Evolutionary conservation across 345 rosid species (phyloP), one percentile per base, ranked within the genome.

Genomic region (Salix brachista): DNA sequence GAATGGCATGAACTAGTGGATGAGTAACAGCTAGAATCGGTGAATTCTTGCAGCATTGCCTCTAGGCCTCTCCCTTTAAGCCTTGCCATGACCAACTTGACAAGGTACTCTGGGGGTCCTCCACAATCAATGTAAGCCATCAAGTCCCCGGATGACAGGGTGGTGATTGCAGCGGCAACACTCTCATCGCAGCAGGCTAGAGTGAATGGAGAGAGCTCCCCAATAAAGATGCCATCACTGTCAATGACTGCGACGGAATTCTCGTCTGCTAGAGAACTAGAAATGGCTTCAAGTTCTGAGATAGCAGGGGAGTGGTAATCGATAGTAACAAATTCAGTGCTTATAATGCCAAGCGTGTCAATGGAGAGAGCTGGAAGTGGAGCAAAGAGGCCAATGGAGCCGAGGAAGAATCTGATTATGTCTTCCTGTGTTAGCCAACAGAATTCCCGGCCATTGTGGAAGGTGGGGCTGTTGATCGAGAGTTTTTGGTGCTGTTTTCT

Each of bases 341-440:
- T 87, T 19, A 95, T 84, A 48, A 95, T 76, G 76, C 86, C 89
- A 13, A 95, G 91, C 32, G 75, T 76, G 78, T 90, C 92, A 70
- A 95, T 86, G 28, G 97, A 85, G 77, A 84, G 85, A 4, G 97
- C 86, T 0, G 91, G 93, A 10, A 89, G 52, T 3, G 97, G 94
- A 18, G 96, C 90, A 83, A 93, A 93, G 4, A 86, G 80, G 46
- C 92, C 96, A 67, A 95, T 93, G 39, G 88, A 85, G 73, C 91
- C 85, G 30, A 95, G 88, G 68, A 93, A 88, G 90, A 88, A 91
- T 21, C 92, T 84, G 78, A 95, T 77, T 69, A 94, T 85, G 79
- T 94, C 99, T 83, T 94, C 99, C 72, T 91, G 95, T 8, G 97
- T 89, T 28, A 94, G 62, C 99, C 99, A 94, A 85, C 99, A 92